phyloP scores from a whole-genome alignment of 495 filamentous ascomycete species.

The Neurospora intermedia region DNA sequence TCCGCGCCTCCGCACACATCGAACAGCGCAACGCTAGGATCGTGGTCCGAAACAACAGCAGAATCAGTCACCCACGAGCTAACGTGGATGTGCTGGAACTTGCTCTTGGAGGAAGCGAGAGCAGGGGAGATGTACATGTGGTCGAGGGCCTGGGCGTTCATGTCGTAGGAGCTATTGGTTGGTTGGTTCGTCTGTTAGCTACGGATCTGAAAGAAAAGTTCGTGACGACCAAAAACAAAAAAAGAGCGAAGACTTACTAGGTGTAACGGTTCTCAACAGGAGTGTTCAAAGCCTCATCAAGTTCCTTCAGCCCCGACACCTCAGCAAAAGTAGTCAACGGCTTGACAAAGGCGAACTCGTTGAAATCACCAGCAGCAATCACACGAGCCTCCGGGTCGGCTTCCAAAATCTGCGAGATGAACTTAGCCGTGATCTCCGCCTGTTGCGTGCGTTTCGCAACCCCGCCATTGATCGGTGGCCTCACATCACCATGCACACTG shows the following conservation, averaged over 20 bases:
- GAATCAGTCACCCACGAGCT: constrained; percentile 45
- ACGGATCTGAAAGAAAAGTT: background rate
- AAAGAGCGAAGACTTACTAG: constrained; percentile 21
- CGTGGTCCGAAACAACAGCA: constrained; percentile 46
- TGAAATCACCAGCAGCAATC: constrained; percentile 47
- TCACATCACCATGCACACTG: constrained; percentile 42
- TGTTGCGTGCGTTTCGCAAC: constrained; percentile 37
- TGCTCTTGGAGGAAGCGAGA: constrained; percentile 13
- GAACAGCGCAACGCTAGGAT: constrained; percentile 46
- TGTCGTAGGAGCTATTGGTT: constrained; percentile 21
- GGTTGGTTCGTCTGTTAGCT: background rate
- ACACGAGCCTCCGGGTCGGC: constrained; percentile 33
- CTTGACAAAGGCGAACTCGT: constrained; percentile 49
- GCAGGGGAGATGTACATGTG: constrained; percentile 47
- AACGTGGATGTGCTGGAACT: constrained; percentile 51
- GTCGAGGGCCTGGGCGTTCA: constrained; percentile 43
- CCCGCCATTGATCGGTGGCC: constrained; percentile 51
- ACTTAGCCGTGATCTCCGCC: constrained; percentile 35
- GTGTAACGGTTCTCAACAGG: constrained; percentile 45
- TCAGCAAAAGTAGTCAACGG: constrained; percentile 36
- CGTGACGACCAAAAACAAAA: too few relatives aligned
- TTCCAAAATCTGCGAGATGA: constrained; percentile 32
- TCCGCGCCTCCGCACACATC: constrained; percentile 34
- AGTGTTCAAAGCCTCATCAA: constrained; percentile 40
- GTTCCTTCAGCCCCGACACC: constrained; percentile 36